phyloP scores from a whole-genome alignment of 345 rosid species.

The Linum tenue region DNA sequence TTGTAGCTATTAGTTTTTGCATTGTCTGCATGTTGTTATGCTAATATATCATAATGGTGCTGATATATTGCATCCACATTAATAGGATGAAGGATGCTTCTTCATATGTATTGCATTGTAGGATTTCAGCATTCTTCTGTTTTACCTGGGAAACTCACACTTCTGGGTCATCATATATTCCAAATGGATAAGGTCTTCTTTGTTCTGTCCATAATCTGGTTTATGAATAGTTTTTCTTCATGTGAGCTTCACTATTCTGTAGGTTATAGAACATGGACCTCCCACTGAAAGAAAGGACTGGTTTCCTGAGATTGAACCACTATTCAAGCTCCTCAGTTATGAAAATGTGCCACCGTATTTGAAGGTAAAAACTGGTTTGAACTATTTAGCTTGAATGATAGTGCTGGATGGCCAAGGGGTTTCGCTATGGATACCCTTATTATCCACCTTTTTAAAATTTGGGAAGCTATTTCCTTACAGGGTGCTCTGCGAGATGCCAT shows the following conservation, averaged over 20 bases:
- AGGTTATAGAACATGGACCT: conserved; percentile 82
- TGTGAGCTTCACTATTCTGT: conserved; percentile 11
- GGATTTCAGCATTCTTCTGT: neutral
- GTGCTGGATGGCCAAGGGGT: neutral
- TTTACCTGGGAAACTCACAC: neutral
- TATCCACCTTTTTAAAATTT: conserved; percentile 1
- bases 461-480: conserved; percentile 30
- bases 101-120: neutral
- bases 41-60: neutral
- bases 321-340: conserved; percentile 91
- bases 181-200: neutral
- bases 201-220: no score
- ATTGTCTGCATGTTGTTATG: neutral
- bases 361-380: conserved; percentile 41
- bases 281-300: conserved; percentile 74
- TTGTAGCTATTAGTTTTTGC: neutral
- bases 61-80: neutral
- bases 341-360: conserved; percentile 89
- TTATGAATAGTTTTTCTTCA: neutral
- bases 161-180: neutral
- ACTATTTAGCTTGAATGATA: conserved; percentile 10
- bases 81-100: neutral
- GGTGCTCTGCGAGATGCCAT: conserved; percentile 89
- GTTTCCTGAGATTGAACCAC: conserved; percentile 89
- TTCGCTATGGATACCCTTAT: neutral